Conservation (phyloP, 192 early-diverging fungal genomes). For the Coemansia javaensis region DNA sequence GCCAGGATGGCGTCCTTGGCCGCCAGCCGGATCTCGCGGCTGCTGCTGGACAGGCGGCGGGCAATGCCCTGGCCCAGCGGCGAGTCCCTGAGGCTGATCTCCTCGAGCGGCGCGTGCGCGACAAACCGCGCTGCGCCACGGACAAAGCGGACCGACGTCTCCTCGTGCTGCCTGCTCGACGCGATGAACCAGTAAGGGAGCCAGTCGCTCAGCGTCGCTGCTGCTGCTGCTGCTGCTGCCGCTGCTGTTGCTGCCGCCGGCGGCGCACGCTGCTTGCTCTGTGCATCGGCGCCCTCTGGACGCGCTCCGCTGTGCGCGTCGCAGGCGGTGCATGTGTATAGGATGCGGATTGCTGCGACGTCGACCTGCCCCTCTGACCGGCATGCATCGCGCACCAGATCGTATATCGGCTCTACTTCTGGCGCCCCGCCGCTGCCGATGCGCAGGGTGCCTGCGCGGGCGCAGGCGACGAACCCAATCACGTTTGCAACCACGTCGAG, state of each 20-base stretch:
- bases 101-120: slow-evolving; percentile 29
- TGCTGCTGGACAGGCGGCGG: slow-evolving; percentile 37
- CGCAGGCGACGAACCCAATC: slow-evolving; percentile 37
- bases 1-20: slow-evolving; percentile 31
- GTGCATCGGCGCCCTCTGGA: too few species aligned
- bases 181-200: slow-evolving; percentile 50
- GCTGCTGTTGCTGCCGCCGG: not conserved
- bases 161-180: slow-evolving; percentile 19
- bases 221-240: not conserved
- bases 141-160: slow-evolving; percentile 22
- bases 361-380: not conserved
- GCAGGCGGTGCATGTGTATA: slow-evolving; percentile 7
- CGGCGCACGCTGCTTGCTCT: too few species aligned
- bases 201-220: slow-evolving; percentile 38
- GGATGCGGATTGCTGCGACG: not conserved
- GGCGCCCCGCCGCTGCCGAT: not conserved
- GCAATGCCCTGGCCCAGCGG: slow-evolving; percentile 39
- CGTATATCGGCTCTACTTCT: not conserved
- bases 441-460: slow-evolving; percentile 24
- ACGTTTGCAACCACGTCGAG: slow-evolving; percentile 27
- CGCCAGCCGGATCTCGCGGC: slow-evolving; percentile 40
- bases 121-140: slow-evolving; percentile 32
- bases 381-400: not conserved
- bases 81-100: slow-evolving; percentile 26
- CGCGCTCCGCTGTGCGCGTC: not conserved